These are phyloP conservation scores for Cystobasidium slooffiae DNA, from an alignment of 1,284 basidiomycete species.

Conservation along the genomic window DNA sequence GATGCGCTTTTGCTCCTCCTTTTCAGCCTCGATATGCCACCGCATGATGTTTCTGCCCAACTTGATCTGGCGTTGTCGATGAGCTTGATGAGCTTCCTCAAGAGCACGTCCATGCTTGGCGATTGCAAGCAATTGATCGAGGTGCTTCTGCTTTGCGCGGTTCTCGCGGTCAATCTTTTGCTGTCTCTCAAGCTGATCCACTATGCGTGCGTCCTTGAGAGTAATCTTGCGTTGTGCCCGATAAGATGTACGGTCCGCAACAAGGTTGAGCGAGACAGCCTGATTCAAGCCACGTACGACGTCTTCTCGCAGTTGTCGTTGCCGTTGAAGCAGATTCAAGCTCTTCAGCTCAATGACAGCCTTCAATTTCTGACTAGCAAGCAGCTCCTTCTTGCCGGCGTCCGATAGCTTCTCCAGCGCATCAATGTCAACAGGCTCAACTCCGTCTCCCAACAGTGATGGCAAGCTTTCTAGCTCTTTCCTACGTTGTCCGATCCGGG, in stretches of 20 bases:
- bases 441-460: conserved; percentile 72
- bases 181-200: conserved; percentile 86
- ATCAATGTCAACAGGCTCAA: conserved; percentile 62
- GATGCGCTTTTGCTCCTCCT: conserved; percentile 67
- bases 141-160: conserved; percentile 92
- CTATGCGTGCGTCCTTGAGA: conserved; percentile 85
- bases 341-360: conserved; percentile 94
- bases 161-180: conserved; percentile 91
- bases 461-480: conserved; percentile 84
- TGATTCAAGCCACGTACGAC: conserved; percentile 86
- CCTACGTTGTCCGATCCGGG: conserved; percentile 85
- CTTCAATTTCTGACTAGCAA: conserved; percentile 68
- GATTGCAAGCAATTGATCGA: conserved; percentile 89
- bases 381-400: conserved; percentile 55
- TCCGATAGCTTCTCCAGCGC: conserved; percentile 65
- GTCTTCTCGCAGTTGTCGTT: conserved; percentile 80
- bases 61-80: conserved; percentile 58
- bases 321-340: conserved; percentile 87
- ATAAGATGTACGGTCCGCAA: conserved; percentile 86
- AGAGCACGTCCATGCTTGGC: conserved; percentile 79
- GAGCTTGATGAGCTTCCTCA: conserved; percentile 63
- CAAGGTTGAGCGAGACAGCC: conserved; percentile 78
- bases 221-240: conserved; percentile 84
- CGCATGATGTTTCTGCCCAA: conserved; percentile 59
- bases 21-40: conserved; percentile 59